Evolutionary conservation across 177 flowering plant species (phyloP).

Genomic region (Telopea speciosissima): DNA sequence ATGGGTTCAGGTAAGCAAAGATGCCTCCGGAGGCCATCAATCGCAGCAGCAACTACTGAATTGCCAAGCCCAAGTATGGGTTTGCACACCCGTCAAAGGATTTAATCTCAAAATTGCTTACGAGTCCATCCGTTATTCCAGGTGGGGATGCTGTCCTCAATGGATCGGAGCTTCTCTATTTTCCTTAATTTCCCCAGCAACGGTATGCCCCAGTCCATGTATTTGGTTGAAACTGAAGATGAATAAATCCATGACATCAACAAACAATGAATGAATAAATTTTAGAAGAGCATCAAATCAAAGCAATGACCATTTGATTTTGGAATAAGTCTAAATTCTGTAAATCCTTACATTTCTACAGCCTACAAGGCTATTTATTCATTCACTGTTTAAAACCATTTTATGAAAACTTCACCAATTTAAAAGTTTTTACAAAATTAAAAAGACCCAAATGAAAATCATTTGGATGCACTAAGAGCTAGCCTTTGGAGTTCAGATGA

Average conservation of each 20-base stretch:
- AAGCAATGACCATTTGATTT: too few species aligned
- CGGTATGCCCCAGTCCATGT: constrained; percentile 97
- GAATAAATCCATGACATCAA: constrained; percentile 3
- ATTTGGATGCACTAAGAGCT: too few species aligned
- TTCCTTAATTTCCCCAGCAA: constrained; percentile 97
- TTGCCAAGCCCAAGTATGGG: constrained; percentile 91
- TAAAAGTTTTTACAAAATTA: too few species aligned
- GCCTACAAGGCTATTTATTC: neutral
- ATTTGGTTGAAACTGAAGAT: constrained; percentile 74
- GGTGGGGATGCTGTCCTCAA: constrained; percentile 91
- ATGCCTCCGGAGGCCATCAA: constrained; percentile 80
- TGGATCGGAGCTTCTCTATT: constrained; percentile 93
- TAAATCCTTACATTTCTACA: neutral
- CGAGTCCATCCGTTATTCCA: constrained; percentile 64
- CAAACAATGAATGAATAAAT: neutral
- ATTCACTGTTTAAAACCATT: too few species aligned
- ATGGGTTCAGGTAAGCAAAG: constrained; percentile 70
- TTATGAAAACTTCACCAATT: too few species aligned
- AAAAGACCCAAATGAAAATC: too few species aligned
- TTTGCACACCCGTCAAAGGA: constrained; percentile 96
- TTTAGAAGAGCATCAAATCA: neutral
- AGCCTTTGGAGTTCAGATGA: too few species aligned
- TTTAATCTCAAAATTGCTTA: constrained; percentile 96
- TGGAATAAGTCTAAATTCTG: neutral
- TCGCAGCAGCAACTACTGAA: constrained; percentile 82